Base-by-base conservation (phyloP, 2,329 filamentous ascomycete genomes). In the Xylariaceae sp. region DNA sequence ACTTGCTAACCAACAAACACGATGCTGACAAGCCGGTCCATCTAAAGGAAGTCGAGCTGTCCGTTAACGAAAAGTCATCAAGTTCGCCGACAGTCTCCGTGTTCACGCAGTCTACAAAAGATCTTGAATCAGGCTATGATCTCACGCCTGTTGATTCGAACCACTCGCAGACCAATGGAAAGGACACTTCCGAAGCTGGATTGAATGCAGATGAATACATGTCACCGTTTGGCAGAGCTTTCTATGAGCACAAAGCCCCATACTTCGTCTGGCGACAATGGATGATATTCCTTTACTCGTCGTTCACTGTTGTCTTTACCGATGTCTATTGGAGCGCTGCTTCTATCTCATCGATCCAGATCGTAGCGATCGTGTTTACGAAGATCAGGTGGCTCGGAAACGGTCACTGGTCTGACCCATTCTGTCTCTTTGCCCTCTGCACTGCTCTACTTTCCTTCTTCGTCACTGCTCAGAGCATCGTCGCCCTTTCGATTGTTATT, bases 201-300 rank as follows among this genome's bases (percentile, higher is more conserved):
- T 22, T 42, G 14, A n/a, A 7, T 17, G 31, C 13, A 11, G 38
- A 33, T 12, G 47, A 47, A 18, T 41, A 34, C 2, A 45, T 42
- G 14, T 56, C 54, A 19, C 79, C 80, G 0, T 83, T 83, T 56
- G 79, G 79, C 31, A 73, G 78, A 10, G 79, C 80, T 2, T 82
- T 82, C 63, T 82, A 82, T 65, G 68, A 75, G 42, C 70, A 71
- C 16, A 65, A 75, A 44, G 76, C 79, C 2, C 69, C 75, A 1
- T 82, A 81, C 66, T 68, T 69, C 40, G 79, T 82, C 19, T 66
- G 78, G 40, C 71, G 74, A 2, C 74, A 73, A 11, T 70, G 70
- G 48, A 63, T 70, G 12, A 80, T 81, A 56, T 75, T 78, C 60
- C 64, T 71, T 51, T 82, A 82, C 65, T 79, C 76, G 1, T 66